Percentiles rank a stretch among this genome's conserved stretches.
Conservation (phyloP, 345 rosid genomes). For the Eucalyptus sp. region DNA sequence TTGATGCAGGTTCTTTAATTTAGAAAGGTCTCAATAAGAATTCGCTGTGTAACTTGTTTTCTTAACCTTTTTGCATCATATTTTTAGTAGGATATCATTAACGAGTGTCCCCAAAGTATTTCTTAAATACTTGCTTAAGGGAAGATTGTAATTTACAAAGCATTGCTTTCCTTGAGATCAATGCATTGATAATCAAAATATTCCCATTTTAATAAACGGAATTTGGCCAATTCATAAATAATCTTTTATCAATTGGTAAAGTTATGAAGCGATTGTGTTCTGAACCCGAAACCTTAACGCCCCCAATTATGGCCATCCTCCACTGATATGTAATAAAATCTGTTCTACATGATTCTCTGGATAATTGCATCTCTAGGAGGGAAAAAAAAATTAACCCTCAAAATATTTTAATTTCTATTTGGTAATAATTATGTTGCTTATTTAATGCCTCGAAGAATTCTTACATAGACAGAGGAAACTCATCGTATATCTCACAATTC, state of each 20-base stretch:
- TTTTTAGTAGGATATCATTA: not conserved
- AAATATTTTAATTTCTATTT: not conserved
- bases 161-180: not conserved
- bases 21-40: not conserved
- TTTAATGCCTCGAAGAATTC: not conserved
- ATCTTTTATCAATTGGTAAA: not conserved
- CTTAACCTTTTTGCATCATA: not conserved
- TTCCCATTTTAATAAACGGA: not conserved
- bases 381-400: not conserved
- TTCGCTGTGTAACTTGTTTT: not conserved
- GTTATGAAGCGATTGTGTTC: not conserved
- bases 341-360: not conserved
- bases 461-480: not conserved
- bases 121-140: not conserved
- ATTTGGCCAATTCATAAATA: not conserved
- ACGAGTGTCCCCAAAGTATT: not conserved
- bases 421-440: not conserved
- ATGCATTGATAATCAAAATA: not conserved
- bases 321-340: not conserved
- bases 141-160: not conserved
- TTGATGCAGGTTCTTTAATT: not conserved
- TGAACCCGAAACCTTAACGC: not conserved
- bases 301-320: not conserved
- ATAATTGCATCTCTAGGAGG: not conserved
- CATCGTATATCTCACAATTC: not conserved